Percentiles rank a stretch among this genome's conserved stretches.
Evolutionary conservation across 2,329 filamentous ascomycete genomes (phyloP).

Genomic region (Epichloe typhina): DNA sequence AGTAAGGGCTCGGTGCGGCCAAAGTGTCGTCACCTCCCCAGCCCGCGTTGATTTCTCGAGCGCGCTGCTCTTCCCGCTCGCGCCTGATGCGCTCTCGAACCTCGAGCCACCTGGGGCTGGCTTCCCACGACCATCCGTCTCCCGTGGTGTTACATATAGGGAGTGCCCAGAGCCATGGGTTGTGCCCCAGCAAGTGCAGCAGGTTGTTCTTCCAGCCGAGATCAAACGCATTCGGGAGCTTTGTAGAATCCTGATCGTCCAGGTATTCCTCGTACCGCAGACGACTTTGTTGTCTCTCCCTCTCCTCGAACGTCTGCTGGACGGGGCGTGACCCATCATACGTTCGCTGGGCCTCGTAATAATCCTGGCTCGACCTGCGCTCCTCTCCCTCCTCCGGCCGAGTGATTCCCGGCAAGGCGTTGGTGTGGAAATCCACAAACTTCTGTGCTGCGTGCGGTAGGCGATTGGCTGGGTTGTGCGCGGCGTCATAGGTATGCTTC

Average conservation of each 20-base stretch:
- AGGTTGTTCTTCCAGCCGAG: slow-evolving; percentile 74
- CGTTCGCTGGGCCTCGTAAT: slow-evolving; percentile 3
- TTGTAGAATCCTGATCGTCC: slow-evolving; percentile 77
- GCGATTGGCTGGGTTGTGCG: slow-evolving; percentile 38
- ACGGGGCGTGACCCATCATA: slow-evolving; percentile 24
- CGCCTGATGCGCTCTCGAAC: slow-evolving; percentile 49
- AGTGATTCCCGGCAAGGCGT: slow-evolving; percentile 67
- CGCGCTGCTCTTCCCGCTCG: slow-evolving; percentile 46
- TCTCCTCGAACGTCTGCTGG: slow-evolving; percentile 39
- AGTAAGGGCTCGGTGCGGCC: neutral
- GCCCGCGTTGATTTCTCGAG: slow-evolving; percentile 51
- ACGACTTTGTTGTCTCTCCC: slow-evolving; percentile 40
- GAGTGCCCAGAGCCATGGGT: slow-evolving; percentile 59
- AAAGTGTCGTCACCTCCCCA: slow-evolving; percentile 37
- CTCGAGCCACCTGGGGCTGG: slow-evolving; percentile 64
- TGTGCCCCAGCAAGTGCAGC: slow-evolving; percentile 65
- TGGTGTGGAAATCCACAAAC: slow-evolving; percentile 68
- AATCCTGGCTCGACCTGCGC: slow-evolving; percentile 17
- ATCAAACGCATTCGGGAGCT: slow-evolving; percentile 87
- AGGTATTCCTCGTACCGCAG: slow-evolving; percentile 59
- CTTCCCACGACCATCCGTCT: slow-evolving; percentile 91
- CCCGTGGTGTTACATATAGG: slow-evolving; percentile 78
- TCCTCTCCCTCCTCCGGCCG: slow-evolving; percentile 71
- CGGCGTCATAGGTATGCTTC: slow-evolving; percentile 52
- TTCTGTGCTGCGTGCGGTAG: slow-evolving; percentile 50